Evolutionary conservation across 75 land plant genomes (phyloP), one percentile per base, ranked within the genome.

Genomic region (Cryptomeria japonica): DNA sequence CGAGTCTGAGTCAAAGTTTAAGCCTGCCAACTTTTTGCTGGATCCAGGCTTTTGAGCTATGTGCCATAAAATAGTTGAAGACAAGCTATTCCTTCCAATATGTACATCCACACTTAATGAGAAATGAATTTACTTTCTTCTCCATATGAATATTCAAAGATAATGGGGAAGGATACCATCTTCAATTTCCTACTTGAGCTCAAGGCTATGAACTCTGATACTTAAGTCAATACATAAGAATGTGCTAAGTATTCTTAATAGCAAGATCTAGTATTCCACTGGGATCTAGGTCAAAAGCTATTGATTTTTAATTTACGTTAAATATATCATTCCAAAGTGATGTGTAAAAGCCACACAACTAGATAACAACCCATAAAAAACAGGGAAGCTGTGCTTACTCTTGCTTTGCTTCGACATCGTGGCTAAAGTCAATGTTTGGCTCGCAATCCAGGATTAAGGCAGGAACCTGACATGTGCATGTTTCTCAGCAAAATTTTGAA

Each of bases 391-490:
- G 80, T 82, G 55, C 99, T 90, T 95, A 98, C 99, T 93, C 92
- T 89, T 88, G 80, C 88, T 98, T 98, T 42, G 99, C 99, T 84
- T 98, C 99, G 78, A 96, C 75, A 84, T 98, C 99, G 87, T 73
- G 94, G 95, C 87, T 94, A 90, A 98, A 98, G 89, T 98, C 99
- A 86, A 98, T 98, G 86, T 94, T 94, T 53, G 99, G 94, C 84
- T 98, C 99, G 84, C 99, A 98, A 85, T 98, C 99, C 84, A 98
- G 91, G 79, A 98, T 91, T 90, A 98, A 87, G 25, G 99, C 99
- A 78, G 99, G 99, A 87, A 98, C 99, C 99, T 98, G 94, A 32
- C 55, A 19, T 16, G 3, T 18, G 32, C 38, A 18, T 51, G 55
- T 51, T 51, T 51, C 55, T 51, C 55, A 51, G 55, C 14, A 51